Base-by-base conservation (phyloP, 352 stramenopile species). In the Phytophthora sansomeana region DNA sequence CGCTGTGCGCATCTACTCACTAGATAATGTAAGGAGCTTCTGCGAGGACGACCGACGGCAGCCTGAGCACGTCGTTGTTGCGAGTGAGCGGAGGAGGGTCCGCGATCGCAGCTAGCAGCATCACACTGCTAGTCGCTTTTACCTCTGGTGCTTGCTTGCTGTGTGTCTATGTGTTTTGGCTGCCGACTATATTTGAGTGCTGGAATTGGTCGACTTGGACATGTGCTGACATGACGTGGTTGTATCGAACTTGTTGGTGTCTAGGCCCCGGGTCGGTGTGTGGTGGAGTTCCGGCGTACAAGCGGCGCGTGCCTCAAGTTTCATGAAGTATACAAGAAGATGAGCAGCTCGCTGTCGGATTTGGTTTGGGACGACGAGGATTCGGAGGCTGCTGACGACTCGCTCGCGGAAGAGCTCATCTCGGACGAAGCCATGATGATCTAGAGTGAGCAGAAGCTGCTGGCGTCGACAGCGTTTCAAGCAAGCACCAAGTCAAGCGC, bases 391-490 rank as follows among this genome's bases (percentile, higher is more conserved):
- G 39, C 46, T 21, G 47, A 58, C 32, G 65, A 68, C 26, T 80
- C 78, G 16, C 75, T 68, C 35, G 74, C 67, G 19, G 85, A 93
- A 47, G 85, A 93, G 56, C 72, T 92, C 48, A 90, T 91, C 48
- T 92, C 83, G 16, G 85, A 93, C 55, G 83, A 92, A 58, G 81
- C 80, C 49, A 88, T 91, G 74, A 93, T 93, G 85, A 91, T 92
- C 66, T 93, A 89, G 21, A 24, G 21, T 24, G 1, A 3, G 21
- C 21, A 48, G 48, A 36, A 17, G 13, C 6, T 14, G 21, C 21
- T 19, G 11, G 17, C 46, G n/a, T n/a, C n/a, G n/a, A n/a, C 21
- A 26, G 16, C 42, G 42, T 42, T 32, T 38, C 24, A 28, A 65
- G n/a, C 38, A 16, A 58, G 7, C 6, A n/a, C 36, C 44, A 52